Evolutionary conservation across 768 basidiomycete species (phyloP).

Genomic region (Trametes punicea): DNA sequence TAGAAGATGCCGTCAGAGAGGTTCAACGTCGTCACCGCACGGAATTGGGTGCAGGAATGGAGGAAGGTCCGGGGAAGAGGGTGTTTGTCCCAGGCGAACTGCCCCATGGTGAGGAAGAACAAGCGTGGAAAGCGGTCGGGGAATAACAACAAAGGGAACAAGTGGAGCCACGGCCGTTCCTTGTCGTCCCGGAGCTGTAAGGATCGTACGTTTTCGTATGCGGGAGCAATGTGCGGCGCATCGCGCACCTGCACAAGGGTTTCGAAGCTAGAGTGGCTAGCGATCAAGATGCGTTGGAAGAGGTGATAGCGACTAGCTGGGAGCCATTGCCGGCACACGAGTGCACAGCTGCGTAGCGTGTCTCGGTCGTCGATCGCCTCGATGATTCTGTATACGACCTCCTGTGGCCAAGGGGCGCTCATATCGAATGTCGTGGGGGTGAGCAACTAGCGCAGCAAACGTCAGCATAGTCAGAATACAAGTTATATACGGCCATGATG

Average conservation of each 20-base stretch:
- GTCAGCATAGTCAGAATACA: not conserved
- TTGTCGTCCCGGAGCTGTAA: slow-evolving; percentile 7
- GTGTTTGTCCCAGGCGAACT: not conserved
- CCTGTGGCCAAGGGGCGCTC: not conserved
- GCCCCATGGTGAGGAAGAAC: not conserved
- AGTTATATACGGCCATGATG: not conserved
- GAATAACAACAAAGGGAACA: slow-evolving; percentile 1
- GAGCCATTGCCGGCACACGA: slow-evolving; percentile 10
- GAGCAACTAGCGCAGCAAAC: not conserved
- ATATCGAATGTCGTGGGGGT: not conserved
- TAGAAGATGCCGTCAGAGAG: slow-evolving; percentile 3
- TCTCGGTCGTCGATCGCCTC: slow-evolving; percentile 3
- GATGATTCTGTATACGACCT: slow-evolving; percentile 4
- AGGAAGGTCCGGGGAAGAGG: not conserved
- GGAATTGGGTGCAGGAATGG: not conserved
- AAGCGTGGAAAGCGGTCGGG: not conserved
- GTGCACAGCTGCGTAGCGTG: slow-evolving; percentile 14
- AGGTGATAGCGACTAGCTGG: slow-evolving; percentile 11
- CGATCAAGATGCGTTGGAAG: slow-evolving; percentile 3
- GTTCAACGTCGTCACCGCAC: slow-evolving; percentile 3
- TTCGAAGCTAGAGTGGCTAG: slow-evolving; percentile 1
- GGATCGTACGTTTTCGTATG: not conserved
- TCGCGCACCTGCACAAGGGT: not conserved
- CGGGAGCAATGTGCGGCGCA: not conserved
- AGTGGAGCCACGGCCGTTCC: slow-evolving; percentile 10